These are phyloP conservation scores for Mycena pura DNA, from an alignment of 768 basidiomycete species.

Conservation along the genomic window DNA sequence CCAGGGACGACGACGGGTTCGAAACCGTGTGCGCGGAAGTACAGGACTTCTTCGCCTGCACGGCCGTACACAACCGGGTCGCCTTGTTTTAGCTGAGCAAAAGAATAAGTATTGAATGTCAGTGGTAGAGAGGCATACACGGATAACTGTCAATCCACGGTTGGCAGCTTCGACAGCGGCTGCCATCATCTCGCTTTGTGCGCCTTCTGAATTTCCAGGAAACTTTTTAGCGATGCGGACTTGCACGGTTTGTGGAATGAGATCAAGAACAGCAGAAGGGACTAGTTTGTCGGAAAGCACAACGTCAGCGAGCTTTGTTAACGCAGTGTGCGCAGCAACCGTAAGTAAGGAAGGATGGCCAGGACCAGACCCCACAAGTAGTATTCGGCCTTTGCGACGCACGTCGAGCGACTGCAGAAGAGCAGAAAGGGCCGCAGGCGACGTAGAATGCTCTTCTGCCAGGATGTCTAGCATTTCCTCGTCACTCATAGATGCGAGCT, in stretches of 20 bases:
- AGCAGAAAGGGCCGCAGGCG: conserved; percentile 18
- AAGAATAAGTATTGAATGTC: background rate
- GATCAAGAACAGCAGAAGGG: conserved; percentile 81
- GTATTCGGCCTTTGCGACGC: conserved; percentile 67
- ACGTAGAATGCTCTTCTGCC: conserved; percentile 41
- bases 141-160: conserved; percentile 83
- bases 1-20: conserved; percentile 89
- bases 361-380: conserved; percentile 93
- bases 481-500: conserved; percentile 71
- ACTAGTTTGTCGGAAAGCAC: conserved; percentile 98
- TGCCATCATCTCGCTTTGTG: conserved; percentile 95
- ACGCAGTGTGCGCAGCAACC: conserved; percentile 78
- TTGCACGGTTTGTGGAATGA: conserved; percentile 76
- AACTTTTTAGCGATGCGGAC: conserved; percentile 95
- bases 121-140: conserved; percentile 55
- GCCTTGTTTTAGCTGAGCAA: conserved; percentile 89
- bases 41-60: conserved; percentile 92
- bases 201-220: conserved; percentile 95
- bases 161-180: conserved; percentile 84
- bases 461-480: conserved; percentile 73
- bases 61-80: conserved; percentile 96
- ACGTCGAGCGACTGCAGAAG: conserved; percentile 42
- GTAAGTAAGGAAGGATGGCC: conserved; percentile 95
- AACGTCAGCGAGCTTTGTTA: conserved; percentile 82
- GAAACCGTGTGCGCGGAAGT: conserved; percentile 87